These are phyloP conservation scores for Bryum argenteum DNA, from an alignment of 225 moss, liverwort and hornwort genomes.

Conservation along the genomic window DNA sequence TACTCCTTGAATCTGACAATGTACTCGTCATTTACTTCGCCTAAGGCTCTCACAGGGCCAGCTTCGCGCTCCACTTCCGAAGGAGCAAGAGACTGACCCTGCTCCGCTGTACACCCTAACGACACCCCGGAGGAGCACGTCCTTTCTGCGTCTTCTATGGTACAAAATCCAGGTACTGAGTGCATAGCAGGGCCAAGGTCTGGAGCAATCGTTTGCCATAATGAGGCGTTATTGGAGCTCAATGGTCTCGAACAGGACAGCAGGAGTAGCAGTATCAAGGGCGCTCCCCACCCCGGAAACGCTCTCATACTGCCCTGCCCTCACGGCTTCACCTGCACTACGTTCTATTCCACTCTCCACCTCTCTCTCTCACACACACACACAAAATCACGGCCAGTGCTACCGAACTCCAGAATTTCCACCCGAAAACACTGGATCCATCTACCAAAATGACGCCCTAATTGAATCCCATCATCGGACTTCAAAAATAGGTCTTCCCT, in stretches of 20 bases:
- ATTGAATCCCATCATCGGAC: conserved; percentile 21
- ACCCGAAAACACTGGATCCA: conserved; percentile 26
- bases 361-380: background rate
- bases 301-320: conserved; percentile 61
- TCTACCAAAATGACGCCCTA: conserved; percentile 3
- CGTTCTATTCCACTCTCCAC: background rate
- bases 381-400: conserved; percentile 30
- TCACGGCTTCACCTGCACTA: conserved; percentile 33
- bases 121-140: conserved; percentile 36
- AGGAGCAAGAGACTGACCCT: conserved; percentile 9
- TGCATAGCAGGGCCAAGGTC: conserved; percentile 31
- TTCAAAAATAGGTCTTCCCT: conserved; percentile 10
- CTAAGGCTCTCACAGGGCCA: conserved; percentile 52
- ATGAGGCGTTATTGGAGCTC: conserved; percentile 45
- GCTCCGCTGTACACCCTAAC: conserved; percentile 31
- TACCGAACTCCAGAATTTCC: conserved; percentile 16
- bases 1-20: conserved; percentile 86
- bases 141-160: conserved; percentile 21
- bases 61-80: conserved; percentile 22
- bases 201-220: conserved; percentile 39
- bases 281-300: conserved; percentile 48
- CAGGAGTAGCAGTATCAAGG: conserved; percentile 48
- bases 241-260: conserved; percentile 37
- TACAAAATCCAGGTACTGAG: conserved; percentile 29
- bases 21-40: conserved; percentile 74